These are phyloP conservation scores for Crithidia sp. DNA, from an alignment of 208 protist species.

Conservation along the genomic window DNA sequence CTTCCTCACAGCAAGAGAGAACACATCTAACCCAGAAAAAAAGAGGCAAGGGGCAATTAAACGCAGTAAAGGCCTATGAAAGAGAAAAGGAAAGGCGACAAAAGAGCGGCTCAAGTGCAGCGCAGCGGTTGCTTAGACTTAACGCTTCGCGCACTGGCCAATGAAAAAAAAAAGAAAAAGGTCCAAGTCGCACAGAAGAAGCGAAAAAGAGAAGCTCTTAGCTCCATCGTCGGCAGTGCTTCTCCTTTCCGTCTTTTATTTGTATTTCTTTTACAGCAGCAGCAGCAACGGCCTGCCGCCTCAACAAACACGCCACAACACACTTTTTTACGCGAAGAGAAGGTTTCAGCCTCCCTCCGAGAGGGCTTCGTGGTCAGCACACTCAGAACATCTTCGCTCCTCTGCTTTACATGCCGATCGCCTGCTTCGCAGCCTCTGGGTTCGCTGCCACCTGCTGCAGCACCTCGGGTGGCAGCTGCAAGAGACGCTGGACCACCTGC, in stretches of 20 bases:
- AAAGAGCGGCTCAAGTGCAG: not conserved
- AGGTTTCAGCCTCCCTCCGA: not conserved
- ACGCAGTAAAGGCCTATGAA: not conserved
- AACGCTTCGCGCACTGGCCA: no score
- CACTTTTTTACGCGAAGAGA: no score
- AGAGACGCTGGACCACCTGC: slow-evolving; percentile 34
- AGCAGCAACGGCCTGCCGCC: no score
- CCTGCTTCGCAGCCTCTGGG: slow-evolving; percentile 35
- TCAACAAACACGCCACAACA: no score
- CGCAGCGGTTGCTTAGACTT: no score
- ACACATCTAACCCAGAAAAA: not conserved
- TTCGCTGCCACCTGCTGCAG: slow-evolving; percentile 42
- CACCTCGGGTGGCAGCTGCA: slow-evolving; percentile 47
- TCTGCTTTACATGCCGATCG: slow-evolving; percentile 18
- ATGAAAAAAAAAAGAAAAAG: not conserved
- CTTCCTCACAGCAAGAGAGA: no score
- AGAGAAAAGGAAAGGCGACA: not conserved
- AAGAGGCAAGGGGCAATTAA: not conserved
- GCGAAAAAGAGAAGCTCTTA: slow-evolving; percentile 10
- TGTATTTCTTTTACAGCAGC: no score
- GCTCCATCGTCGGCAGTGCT: no score
- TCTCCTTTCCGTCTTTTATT: no score
- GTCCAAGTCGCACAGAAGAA: not conserved
- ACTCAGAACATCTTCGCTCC: not conserved
- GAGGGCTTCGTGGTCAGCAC: not conserved